phyloP scores from a whole-genome alignment of 2,329 filamentous ascomycete species.

The Sarocladium strictum region DNA sequence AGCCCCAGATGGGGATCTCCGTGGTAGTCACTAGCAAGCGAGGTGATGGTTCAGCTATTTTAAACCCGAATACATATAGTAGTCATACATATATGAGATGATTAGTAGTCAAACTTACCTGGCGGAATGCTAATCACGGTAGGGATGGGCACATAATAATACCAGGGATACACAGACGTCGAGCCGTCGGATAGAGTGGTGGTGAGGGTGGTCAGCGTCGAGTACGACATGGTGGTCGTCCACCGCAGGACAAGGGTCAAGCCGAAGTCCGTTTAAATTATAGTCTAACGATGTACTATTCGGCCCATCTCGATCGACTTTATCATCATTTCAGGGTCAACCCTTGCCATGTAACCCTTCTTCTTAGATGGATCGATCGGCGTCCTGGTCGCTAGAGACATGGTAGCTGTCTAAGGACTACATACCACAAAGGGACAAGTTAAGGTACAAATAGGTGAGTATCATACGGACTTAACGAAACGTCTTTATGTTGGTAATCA shows the following conservation, averaged over 20 bases:
- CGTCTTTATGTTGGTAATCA: too few relatives aligned
- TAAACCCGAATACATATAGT: neutral
- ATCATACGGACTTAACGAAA: too few relatives aligned
- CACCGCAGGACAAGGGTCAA: conserved; percentile 8
- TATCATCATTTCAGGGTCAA: too few relatives aligned
- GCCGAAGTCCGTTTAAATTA: too few relatives aligned
- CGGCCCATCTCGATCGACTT: too few relatives aligned
- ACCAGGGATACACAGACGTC: conserved; percentile 5
- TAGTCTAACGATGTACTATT: too few relatives aligned
- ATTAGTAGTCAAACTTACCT: neutral
- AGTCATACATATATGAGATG: neutral
- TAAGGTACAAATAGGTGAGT: too few relatives aligned
- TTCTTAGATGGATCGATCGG: too few relatives aligned
- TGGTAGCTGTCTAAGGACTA: too few relatives aligned
- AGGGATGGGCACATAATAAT: neutral
- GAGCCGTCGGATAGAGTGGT: neutral
- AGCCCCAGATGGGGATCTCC: conserved; percentile 9
- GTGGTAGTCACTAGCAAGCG: neutral
- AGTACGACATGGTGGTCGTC: conserved; percentile 6
- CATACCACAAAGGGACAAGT: too few relatives aligned
- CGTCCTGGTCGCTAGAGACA: too few relatives aligned
- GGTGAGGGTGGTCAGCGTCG: neutral
- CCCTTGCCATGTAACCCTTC: too few relatives aligned
- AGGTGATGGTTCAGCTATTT: neutral
- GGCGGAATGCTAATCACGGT: conserved; percentile 9